phyloP scores from a whole-genome alignment of 192 early-diverging fungal genomes.

The Pecoramyces ruminantium region DNA sequence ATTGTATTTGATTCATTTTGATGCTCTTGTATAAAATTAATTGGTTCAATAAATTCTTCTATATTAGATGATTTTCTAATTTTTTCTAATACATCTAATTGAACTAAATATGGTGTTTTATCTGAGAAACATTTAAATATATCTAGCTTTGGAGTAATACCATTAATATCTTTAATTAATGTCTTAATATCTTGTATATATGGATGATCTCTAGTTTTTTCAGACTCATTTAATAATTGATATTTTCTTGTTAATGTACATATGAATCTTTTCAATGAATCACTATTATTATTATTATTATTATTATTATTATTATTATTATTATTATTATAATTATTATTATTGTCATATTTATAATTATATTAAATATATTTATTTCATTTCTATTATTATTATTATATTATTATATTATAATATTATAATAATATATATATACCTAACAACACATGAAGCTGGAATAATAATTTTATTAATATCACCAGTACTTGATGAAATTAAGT shows the following conservation, averaged over 20 bases:
- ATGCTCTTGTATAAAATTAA: neutral
- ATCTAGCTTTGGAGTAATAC: neutral
- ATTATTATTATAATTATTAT: neutral
- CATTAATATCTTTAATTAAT: neutral
- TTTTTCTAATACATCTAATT: neutral
- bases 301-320: neutral
- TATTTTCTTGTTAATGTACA: neutral
- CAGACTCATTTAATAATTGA: neutral
- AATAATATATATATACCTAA: no score
- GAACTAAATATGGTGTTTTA: neutral
- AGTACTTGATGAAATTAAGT: neutral
- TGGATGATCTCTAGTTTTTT: neutral
- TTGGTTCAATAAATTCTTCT: neutral
- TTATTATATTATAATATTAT: no score
- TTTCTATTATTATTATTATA: no score
- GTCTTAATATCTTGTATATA: neutral
- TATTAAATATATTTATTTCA: no score
- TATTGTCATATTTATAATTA: neutral
- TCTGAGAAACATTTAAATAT: neutral
- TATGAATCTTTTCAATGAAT: neutral
- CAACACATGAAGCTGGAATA: neutral
- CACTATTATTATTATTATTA: neutral
- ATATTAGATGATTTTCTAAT: neutral
- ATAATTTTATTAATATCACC: neutral
- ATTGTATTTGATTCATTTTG: neutral